Evolutionary conservation across 257 asterid species (phyloP).

Genomic region (Nicotiana noctiflora): DNA sequence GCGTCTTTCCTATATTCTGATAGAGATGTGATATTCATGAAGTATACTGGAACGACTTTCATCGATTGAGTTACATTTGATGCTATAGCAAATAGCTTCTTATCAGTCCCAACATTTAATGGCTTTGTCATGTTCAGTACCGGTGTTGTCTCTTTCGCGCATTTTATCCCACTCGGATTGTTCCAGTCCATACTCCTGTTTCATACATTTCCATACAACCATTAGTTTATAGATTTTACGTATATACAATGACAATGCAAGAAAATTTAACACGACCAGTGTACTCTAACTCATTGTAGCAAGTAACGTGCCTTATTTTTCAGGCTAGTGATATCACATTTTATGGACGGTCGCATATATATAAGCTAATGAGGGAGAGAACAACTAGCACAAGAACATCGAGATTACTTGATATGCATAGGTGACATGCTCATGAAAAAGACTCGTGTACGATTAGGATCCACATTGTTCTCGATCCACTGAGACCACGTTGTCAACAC

Average conservation of each 20-base stretch:
- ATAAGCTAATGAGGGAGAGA: too few species aligned
- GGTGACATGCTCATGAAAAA: conserved; percentile 96
- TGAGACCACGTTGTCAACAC: conserved; percentile 68
- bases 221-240: background rate
- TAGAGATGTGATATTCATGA: conserved; percentile 50
- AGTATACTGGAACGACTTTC: conserved; percentile 29
- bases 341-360: too few species aligned
- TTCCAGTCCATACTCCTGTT: conserved; percentile 75
- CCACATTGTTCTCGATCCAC: conserved; percentile 54
- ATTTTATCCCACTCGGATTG: conserved; percentile 66
- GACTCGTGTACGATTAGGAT: conserved; percentile 54
- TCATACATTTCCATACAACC: conserved; percentile 1
- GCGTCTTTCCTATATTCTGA: conserved; percentile 77
- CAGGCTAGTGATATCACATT: too few species aligned
- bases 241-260: too few species aligned
- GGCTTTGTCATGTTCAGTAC: conserved; percentile 57
- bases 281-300: too few species aligned
- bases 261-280: too few species aligned
- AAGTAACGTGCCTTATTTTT: too few species aligned
- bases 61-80: conserved; percentile 52
- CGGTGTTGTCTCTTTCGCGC: conserved; percentile 58
- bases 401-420: conserved; percentile 66
- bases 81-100: conserved; percentile 33
- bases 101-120: conserved; percentile 56
- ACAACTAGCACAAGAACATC: too few species aligned